Conservation (phyloP, 768 basidiomycete genomes). For the Crucibulum laeve region DNA sequence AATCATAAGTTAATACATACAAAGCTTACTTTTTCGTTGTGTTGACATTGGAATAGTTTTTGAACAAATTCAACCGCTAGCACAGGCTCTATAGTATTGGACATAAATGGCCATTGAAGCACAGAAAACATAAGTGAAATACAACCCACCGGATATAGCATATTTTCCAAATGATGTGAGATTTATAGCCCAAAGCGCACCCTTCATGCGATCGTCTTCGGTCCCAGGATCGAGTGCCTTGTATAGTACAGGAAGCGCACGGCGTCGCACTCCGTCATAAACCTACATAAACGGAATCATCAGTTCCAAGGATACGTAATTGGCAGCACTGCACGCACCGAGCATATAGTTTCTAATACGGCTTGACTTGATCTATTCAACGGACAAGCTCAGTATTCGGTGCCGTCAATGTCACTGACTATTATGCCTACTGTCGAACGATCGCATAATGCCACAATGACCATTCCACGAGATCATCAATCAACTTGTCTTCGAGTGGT, state of each 20-base stretch:
- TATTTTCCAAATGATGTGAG: slow-evolving; percentile 58
- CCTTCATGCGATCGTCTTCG: slow-evolving; percentile 92
- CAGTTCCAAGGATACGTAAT: background rate
- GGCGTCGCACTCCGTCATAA: slow-evolving; percentile 65
- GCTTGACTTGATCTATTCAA: slow-evolving; percentile 40
- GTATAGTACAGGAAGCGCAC: slow-evolving; percentile 58
- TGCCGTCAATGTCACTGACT: background rate
- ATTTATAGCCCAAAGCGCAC: slow-evolving; percentile 78
- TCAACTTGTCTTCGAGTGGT: slow-evolving; percentile 52
- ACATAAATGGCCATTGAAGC: background rate
- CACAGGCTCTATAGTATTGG: slow-evolving; percentile 49
- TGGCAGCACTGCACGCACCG: slow-evolving; percentile 27
- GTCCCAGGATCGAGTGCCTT: slow-evolving; percentile 58
- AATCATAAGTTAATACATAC: background rate
- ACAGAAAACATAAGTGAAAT: background rate
- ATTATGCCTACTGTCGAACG: slow-evolving; percentile 37
- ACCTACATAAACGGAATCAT: slow-evolving; percentile 28
- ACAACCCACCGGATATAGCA: slow-evolving; percentile 42
- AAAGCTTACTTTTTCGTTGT: slow-evolving; percentile 73
- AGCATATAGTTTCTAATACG: slow-evolving; percentile 44
- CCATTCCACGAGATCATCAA: slow-evolving; percentile 74
- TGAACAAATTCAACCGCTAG: slow-evolving; percentile 54
- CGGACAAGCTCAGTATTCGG: background rate
- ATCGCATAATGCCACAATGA: slow-evolving; percentile 72
- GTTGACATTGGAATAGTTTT: slow-evolving; percentile 67